Base-by-base conservation (phyloP, 352 stramenopile genomes). In the Pythium diclinum region DNA sequence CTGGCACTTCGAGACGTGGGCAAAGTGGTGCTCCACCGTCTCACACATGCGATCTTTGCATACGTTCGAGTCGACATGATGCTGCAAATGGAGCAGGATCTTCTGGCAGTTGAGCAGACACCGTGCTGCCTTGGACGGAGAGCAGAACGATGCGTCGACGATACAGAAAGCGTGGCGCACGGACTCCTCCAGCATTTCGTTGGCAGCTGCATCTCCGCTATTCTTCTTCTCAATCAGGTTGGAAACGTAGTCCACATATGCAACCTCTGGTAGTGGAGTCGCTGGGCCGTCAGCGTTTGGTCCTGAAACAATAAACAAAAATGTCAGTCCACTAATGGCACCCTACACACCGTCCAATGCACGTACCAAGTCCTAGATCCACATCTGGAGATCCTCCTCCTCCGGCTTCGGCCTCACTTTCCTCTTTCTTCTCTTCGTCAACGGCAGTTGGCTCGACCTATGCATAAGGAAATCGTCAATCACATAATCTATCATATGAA, bases 61-160 rank as follows among this genome's bases (percentile, higher is more conserved):
- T 3, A 73, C 66, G 42, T 44, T 40, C 16, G 68, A 40, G 38
- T 73, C 58, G 19, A 74, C 60, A 42, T 76, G 70, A 33, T 76
- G 70, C 32, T 73, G 66, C 55, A 76, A 48, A 46, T 76, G 70
- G n/a, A 69, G 11, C 4, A 74, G 56, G 23, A 74, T 72, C 1
- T 34, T 33, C n/a, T 73, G 49, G 55, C 71, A 77, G 28, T 63
- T 40, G 34, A 77, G 66, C 14, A 74, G 44, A 58, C 71, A 77
- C 11, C 61, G 47, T 8, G 56, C 49, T 25, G 67, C 59, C 40
- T 75, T 77, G 2, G 54, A 55, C 6, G 42, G 61, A 2, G 68
- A 73, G 49, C 71, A 77, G 34, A 74, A 77, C 1, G 71, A 63
- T 1, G 67, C 67, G 58, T 77, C 71, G 5, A 74, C 71, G 54